Base-by-base conservation (phyloP, 805 yeast genomes). In the Hyphopichia homilentoma region DNA sequence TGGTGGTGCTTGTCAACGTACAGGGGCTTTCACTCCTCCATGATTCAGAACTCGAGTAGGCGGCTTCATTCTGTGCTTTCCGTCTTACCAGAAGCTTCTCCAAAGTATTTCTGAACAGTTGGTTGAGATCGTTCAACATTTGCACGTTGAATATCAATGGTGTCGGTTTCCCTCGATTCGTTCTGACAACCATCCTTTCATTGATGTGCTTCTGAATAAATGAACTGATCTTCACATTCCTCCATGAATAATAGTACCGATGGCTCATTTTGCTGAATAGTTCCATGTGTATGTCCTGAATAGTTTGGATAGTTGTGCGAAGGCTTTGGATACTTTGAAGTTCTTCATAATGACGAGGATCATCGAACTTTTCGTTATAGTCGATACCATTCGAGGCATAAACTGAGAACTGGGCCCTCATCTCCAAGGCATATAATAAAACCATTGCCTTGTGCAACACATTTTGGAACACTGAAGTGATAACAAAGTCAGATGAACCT, bases 191-290 rank as follows among this genome's bases (percentile, higher is more conserved):
- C 15, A 47, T 18, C 8, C 30, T 34, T 12, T 42, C 29, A 20
- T 17, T 23, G 11, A 13, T 19, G 14, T 25, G 15, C 7, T 35
- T 39, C 15, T 34, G 22, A 8, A 20, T 20, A 23, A 34, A 33
- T 9, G 19, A 6, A 13, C 33, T 34, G 3, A 26, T 50, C 33
- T 54, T 54, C 7, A 38, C 34, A n/a, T 51, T 45, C 36, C 53
- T 43, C 61, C 61, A 56, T 3, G 59, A 45, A 32, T 51, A 50
- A 40, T 52, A 56, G 41, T 56, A 56, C 16, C 61, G 39, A 27
- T 50, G 44, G 14, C 58, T 45, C 12, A 35, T 21, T 14, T 25
- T 32, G n/a, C n/a, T n/a, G n/a, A n/a, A n/a, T n/a, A n/a, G n/a
- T n/a, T n/a, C n/a, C n/a, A n/a, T n/a, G n/a, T n/a, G n/a, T n/a